Evolutionary conservation across 2,329 filamentous ascomycete genomes (phyloP), one percentile per base, ranked within the genome.

Genomic region (Claviceps sp.): DNA sequence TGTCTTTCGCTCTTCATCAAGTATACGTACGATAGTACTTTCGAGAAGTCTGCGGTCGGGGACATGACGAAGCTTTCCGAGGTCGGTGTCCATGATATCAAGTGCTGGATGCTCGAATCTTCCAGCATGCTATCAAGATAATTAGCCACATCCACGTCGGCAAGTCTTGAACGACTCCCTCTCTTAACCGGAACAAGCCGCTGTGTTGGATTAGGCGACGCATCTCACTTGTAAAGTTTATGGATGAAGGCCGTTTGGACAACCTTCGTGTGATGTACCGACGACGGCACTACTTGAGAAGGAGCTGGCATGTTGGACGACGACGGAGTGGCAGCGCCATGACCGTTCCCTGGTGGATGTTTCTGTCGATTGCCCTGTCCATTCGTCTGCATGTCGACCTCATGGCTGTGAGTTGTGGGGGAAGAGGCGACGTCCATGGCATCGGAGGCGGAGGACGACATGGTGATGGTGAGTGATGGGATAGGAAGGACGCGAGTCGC

Each of bases 31-130:
- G 93, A 89, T 64, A 98, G 76, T 50, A 97, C 93, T 77, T 96
- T 97, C 57, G 91, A 95, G 66, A 98, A 98, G 66, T 97, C 93
- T 62, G 87, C 87, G 8, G 90, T 95, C 16, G 93, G 93, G 22
- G 90, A 95, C 89, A 98, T 97, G 63, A 98, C 89, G 67, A 98
- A 98, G 70, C 93, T 97, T 67, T 98, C 93, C 55, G 90, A 89
- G 49, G 86, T 87, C 60, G 76, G 83, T 1, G 91, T 95, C 93
- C 93, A 98, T 8, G 91, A 95, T 63, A 98, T 98, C 56, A 98
- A 74, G 68, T 97, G 90, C 62, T 93, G 87, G 56, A 98, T 98
- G 61, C 76, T 85, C 39, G 83, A 83, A 66, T 98, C 93, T 68
- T 98, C 93, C 56, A 98, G 76, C 93, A 98, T 97, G 71, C 91